Conservation (phyloP, 305 asterid species). For the Petunia hybrid region DNA sequence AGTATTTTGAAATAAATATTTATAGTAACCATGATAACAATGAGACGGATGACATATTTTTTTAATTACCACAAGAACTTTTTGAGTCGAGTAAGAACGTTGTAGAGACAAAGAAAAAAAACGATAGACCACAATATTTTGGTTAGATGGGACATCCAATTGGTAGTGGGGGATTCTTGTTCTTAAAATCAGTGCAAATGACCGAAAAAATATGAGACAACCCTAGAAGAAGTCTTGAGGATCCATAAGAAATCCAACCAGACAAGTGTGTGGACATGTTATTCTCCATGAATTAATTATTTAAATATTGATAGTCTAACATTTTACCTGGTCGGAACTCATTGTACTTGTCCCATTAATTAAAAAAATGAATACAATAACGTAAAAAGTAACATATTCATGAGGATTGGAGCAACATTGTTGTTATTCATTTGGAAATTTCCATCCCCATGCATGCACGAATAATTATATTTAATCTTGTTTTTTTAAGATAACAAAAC, state of each 20-base stretch:
- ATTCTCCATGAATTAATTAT: conserved; percentile 20
- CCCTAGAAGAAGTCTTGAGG: conserved; percentile 11
- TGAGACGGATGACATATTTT: no score
- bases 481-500: neutral
- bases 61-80: no score
- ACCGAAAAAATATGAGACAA: neutral
- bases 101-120: neutral
- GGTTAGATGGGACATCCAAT: neutral
- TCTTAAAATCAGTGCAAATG: conserved; percentile 13
- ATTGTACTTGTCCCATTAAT: neutral
- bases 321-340: conserved; percentile 10
- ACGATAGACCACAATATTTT: neutral
- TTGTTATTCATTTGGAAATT: conserved; percentile 28
- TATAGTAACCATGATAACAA: no score
- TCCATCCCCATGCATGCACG: conserved; percentile 29
- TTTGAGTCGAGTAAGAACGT: neutral
- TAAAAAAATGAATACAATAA: neutral
- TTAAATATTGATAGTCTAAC: conserved; percentile 26
- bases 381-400: neutral
- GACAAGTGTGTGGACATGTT: conserved; percentile 27
- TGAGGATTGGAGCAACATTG: conserved; percentile 26
- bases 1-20: no score
- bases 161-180: conserved; percentile 7
- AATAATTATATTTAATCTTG: neutral
- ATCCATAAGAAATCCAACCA: conserved; percentile 25